Evolutionary conservation across 2,329 filamentous ascomycete genomes (phyloP).

Genomic region (Colletotrichum destructivum): DNA sequence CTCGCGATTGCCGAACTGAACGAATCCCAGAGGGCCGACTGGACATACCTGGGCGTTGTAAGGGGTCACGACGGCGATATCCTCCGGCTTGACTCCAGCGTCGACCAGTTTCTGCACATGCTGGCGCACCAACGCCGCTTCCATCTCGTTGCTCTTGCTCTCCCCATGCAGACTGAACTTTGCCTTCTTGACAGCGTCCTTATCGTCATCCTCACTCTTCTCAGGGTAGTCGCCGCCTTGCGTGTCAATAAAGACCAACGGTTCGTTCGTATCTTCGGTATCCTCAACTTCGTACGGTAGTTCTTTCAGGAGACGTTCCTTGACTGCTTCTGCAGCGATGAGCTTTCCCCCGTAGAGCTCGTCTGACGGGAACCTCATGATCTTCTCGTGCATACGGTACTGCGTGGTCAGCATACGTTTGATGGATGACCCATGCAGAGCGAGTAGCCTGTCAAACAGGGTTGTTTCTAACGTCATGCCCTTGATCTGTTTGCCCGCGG

Average conservation of each 20-base stretch:
- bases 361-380: constrained; percentile 94
- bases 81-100: constrained; percentile 83
- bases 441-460: constrained; percentile 89
- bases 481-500: constrained; percentile 58
- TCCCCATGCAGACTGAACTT: constrained; percentile 63
- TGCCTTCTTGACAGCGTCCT: constrained; percentile 59
- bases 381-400: constrained; percentile 97
- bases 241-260: constrained; percentile 94
- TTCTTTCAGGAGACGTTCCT: constrained; percentile 80
- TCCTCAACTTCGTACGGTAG: constrained; percentile 83
- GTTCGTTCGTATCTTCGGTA: constrained; percentile 89
- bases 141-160: constrained; percentile 93
- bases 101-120: constrained; percentile 85
- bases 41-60: constrained; percentile 91
- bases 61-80: constrained; percentile 94
- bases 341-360: constrained; percentile 89
- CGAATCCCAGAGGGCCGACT: not conserved
- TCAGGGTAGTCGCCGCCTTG: constrained; percentile 95
- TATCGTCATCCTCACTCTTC: constrained; percentile 81
- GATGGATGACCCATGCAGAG: constrained; percentile 84
- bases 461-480: constrained; percentile 85
- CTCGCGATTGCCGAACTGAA: not conserved
- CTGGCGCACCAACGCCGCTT: constrained; percentile 83
- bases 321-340: constrained; percentile 85
- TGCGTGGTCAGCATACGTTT: constrained; percentile 97